Evolutionary conservation across 2,329 filamentous ascomycete genomes (phyloP), one percentile per base, ranked within the genome.

Genomic region (Fusarium sp.): DNA sequence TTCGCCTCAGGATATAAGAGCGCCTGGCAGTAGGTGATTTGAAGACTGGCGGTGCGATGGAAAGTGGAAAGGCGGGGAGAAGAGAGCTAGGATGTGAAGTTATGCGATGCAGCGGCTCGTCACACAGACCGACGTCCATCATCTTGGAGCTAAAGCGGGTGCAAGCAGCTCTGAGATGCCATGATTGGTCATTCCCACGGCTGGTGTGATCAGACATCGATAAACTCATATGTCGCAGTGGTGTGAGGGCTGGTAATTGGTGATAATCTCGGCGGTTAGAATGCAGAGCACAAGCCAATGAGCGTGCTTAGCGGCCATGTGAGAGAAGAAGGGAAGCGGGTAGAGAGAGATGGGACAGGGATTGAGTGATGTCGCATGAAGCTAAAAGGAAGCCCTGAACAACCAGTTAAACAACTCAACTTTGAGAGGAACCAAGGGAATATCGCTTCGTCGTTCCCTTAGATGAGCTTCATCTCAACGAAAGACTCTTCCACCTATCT

Each of bases 191-290:
- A n/a, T 57, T 11, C 10, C n/a, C 31, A 39, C 18, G 22, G 39
- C 35, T 41, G 35, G 63, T 72, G 53, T 52, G 65, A 57, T 42
- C 68, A 54, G 68, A 58, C 31, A 68, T 72, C 57, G 68, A 71
- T 71, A 68, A 63, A 57, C 53, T 59, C 54, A 57, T 50, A 29
- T 56, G 67, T 52, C 45, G 50, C 31, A 50, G 70, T 52, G 36
- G 68, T 71, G 69, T 62, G 65, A 68, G 58, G 64, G 73, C 72
- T 75, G 69, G 73, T 78, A 74, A 79, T 78, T 80, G 74, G 79
- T 63, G 73, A 73, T 61, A 60, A 50, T 76, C 55, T 79, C 79
- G 82, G 83, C 83, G 83, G 83, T 78, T 84, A 84, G 76, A 80
- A 80, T 74, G 68, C 45, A 61, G 45, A 65, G 54, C 55, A 56